These are phyloP conservation scores for Albophoma yamanashiensis DNA, from an alignment of 2,329 filamentous ascomycete genomes.

Conservation along the genomic window DNA sequence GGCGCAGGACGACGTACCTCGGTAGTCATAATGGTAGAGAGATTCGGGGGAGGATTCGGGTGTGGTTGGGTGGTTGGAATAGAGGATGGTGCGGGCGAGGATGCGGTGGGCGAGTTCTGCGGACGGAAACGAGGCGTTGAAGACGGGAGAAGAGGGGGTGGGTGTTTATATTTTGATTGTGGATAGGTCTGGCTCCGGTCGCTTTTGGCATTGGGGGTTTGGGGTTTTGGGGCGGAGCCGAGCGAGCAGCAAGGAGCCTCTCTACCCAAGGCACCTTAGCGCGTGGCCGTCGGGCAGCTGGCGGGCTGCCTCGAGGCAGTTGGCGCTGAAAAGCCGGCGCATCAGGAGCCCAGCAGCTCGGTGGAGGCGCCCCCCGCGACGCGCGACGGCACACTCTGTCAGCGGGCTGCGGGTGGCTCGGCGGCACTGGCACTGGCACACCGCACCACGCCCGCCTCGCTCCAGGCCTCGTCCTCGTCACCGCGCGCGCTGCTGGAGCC, in stretches of 20 bases:
- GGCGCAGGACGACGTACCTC: conserved; percentile 17
- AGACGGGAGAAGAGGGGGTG: conserved; percentile 14
- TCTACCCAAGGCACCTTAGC: not conserved
- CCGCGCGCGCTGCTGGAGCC: not conserved
- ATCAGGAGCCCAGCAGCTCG: no score
- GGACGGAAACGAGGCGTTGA: conserved; percentile 10
- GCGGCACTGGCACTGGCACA: not conserved
- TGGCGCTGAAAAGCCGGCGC: not conserved
- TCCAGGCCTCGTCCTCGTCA: not conserved
- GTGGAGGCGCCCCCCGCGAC: not conserved
- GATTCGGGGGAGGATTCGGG: not conserved
- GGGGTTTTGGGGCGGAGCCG: conserved; percentile 4
- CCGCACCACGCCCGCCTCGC: not conserved
- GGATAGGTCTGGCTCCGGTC: conserved; percentile 12
- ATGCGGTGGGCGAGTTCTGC: conserved; percentile 12
- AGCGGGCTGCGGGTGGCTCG: not conserved
- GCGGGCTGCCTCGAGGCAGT: not conserved
- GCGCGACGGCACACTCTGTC: not conserved
- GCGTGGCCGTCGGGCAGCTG: not conserved
- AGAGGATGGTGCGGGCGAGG: conserved; percentile 9
- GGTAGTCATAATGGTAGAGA: conserved; percentile 17
- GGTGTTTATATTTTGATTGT: conserved; percentile 21
- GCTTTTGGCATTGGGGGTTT: conserved; percentile 7
- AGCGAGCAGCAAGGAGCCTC: not conserved
- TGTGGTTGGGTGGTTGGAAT: not conserved